Evolutionary conservation across 257 asterid species (phyloP), one percentile per base, ranked within the genome.

Genomic region (Nyctanthes arbortristis): DNA sequence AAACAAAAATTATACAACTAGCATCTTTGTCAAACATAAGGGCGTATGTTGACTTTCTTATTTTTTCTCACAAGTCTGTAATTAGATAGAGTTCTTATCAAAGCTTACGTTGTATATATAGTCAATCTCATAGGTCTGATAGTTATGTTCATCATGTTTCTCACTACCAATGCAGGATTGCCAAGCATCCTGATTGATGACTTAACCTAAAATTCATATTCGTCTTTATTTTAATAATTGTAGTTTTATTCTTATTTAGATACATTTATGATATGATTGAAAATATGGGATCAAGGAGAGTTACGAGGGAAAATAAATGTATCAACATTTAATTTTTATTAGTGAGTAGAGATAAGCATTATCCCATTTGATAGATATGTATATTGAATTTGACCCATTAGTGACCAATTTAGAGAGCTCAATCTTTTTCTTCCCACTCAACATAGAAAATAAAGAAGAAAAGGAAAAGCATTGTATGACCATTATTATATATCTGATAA

Each of bases 281-380:
- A 40, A 40, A 40, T 3, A 2, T 40, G 25, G 30, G 62, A 56
- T 65, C 22, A 63, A 13, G 28, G 60, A 71, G 27, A 63, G 72
- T 29, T 10, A 52, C 16, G 20, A 32, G n/a, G 12, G 63, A 39
- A 63, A 32, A 57, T 35, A 20, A 65, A 35, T 37, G 68, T 18
- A 29, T 59, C 43, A 4, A n/a, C n/a, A n/a, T n/a, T n/a, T n/a
- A n/a, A n/a, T n/a, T n/a, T 31, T 5, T 16, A 3, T 22, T 55
- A 8, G 16, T 10, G 58, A 61, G 40, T 55, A 37, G 39, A 66
- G 76, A 72, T 73, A 73, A 63, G 75, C 49, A 68, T 18, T 63
- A 47, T 49, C 61, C 73, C 73, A 66, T 58, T 45, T 65, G 49
- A 47, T 65, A 49, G 37, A 47, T n/a, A n/a, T n/a, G n/a, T n/a